Evolutionary conservation across 305 asterid species (phyloP), one percentile per base, ranked within the genome.

Genomic region (Rubia tinctorum): DNA sequence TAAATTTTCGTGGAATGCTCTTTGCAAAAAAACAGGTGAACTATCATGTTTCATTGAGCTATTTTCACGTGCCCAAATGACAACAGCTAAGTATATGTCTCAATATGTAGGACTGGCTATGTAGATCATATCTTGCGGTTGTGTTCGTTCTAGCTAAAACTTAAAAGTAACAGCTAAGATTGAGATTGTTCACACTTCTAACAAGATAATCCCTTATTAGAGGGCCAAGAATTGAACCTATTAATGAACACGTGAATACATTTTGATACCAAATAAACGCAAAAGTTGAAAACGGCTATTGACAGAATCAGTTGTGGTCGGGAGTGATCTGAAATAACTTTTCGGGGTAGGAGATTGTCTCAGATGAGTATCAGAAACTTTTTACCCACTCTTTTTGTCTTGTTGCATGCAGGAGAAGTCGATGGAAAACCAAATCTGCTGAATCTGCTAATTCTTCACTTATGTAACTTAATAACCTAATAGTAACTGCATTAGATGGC

Each of bases 401-500:
- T 72, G 80, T 78, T 84, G 84, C 82, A 79, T 77, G 77, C 53
- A 71, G 74, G 72, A 93, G 79, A 78, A 93, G 87, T 78, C 81
- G 82, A 66, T 73, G 81, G 79, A 91, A 88, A 68, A 93, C 87
- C 64, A 86, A 66, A 85, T 90, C 90, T 69, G 88, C 89, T 60
- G 82, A 83, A 76, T 80, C 91, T 63, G 89, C 96, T 86, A 93
- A 79, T 81, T 88, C 85, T 76, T 91, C 95, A 79, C 96, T 90
- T 71, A 93, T 87, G 80, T 82, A 88, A 85, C 97, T 91, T 66
- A 90, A 89, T 75, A 85, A 90, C 81, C 88, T 87, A 83, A 93
- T 94, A 73, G 86, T 86, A 69, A 91, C 85, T 64, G 97, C 90
- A 84, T 91, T 91, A 61, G 98, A 87, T 74, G 98, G 96, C 77